Conservation (phyloP, 2,329 filamentous ascomycete species). For the Talaromyces marneffei region DNA sequence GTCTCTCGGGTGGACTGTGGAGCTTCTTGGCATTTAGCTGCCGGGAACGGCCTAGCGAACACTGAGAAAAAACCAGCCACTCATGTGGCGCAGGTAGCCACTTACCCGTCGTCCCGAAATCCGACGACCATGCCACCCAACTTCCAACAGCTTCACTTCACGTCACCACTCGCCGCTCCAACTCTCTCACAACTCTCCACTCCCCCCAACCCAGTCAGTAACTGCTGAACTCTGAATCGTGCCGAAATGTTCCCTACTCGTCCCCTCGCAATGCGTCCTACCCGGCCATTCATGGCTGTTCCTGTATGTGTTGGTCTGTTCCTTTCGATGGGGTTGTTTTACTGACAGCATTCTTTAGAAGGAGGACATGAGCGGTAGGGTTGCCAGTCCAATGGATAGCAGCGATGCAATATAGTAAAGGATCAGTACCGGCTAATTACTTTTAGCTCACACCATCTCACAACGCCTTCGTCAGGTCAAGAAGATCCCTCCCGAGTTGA, state of each 20-base stretch:
- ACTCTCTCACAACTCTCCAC: constrained; percentile 6
- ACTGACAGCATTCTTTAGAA: constrained; percentile 50
- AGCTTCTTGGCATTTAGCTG: constrained; percentile 27
- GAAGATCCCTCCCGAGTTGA: constrained; percentile 87
- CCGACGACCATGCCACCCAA: constrained; percentile 18
- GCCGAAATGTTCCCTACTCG: constrained; percentile 59
- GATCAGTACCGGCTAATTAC: constrained; percentile 20
- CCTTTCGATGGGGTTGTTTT: constrained; percentile 17
- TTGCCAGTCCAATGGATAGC: constrained; percentile 8
- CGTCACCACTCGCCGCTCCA: constrained; percentile 16
- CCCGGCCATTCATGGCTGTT: constrained; percentile 50
- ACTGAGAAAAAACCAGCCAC: constrained; percentile 22
- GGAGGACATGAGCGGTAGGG: constrained; percentile 58
- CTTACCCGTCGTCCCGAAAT: constrained; percentile 29
- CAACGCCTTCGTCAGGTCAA: constrained; percentile 87
- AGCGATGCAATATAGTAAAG: neutral
- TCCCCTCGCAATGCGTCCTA: constrained; percentile 57
- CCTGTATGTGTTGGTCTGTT: constrained; percentile 55
- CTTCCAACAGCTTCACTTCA: constrained; percentile 18
- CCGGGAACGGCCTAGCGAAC: constrained; percentile 33
- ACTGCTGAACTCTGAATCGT: neutral
- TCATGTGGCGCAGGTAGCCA: constrained; percentile 24
- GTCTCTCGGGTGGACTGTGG: constrained; percentile 24
- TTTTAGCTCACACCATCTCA: constrained; percentile 85
- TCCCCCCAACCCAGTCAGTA: neutral